phyloP scores from a whole-genome alignment of 1,139 yeast genomes.

The Blastobotrys capitulatus region DNA sequence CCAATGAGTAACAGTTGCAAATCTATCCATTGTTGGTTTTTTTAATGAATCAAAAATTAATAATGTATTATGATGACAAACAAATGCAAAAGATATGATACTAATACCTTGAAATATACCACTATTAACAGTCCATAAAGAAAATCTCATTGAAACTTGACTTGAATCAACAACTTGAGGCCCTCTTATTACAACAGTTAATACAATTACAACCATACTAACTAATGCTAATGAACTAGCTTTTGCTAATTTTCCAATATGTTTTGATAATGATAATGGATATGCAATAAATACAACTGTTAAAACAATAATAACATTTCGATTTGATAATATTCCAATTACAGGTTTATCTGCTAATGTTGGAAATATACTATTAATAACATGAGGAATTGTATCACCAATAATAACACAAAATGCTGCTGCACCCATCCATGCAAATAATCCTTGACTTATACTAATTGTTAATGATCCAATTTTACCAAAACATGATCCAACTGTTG shows the following conservation, averaged over 20 bases:
- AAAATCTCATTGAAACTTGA: slow-evolving; percentile 34
- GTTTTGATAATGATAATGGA: slow-evolving; percentile 75
- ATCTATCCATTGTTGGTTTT: slow-evolving; percentile 69
- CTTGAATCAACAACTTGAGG: slow-evolving; percentile 48
- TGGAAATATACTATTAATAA: slow-evolving; percentile 63
- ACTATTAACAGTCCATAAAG: slow-evolving; percentile 53
- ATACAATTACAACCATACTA: slow-evolving; percentile 75
- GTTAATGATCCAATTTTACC: slow-evolving; percentile 67
- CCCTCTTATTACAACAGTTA: slow-evolving; percentile 68
- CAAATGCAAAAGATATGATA: slow-evolving; percentile 89
- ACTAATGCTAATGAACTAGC: slow-evolving; percentile 83
- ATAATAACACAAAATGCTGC: slow-evolving; percentile 92
- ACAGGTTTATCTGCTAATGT: slow-evolving; percentile 38
- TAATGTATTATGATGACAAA: slow-evolving; percentile 90
- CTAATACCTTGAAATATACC: slow-evolving; percentile 83
- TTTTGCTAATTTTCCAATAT: slow-evolving; percentile 80
- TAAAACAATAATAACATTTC: slow-evolving; percentile 63
- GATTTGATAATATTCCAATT: slow-evolving; percentile 48
- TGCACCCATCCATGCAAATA: slow-evolving; percentile 92
- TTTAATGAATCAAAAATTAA: slow-evolving; percentile 80
- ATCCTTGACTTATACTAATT: slow-evolving; percentile 69
- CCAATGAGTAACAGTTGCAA: slow-evolving; percentile 72
- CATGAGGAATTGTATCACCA: slow-evolving; percentile 94
- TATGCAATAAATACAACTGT: slow-evolving; percentile 71
- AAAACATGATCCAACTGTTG: slow-evolving; percentile 73